Evolutionary conservation across 805 yeast species (phyloP), one percentile per base, ranked within the genome.

Genomic region (Ogataea dorogensis): DNA sequence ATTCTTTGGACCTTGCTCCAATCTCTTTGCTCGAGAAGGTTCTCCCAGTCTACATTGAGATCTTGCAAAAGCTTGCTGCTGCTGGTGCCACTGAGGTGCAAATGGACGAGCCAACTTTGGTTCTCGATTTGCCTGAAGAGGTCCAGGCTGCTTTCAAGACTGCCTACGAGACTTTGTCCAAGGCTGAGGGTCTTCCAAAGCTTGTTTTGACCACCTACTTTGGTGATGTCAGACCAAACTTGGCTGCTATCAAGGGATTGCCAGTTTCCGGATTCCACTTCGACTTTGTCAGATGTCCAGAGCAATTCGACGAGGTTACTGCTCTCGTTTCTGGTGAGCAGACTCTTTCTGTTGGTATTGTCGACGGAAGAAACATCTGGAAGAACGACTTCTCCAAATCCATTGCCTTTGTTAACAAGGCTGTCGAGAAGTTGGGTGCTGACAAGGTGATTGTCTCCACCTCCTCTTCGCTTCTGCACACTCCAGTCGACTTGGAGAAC

Each of bases 301-400:
- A 86, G 68, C 98, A 93, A 77, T 79, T 93, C 52, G 91, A 86
- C 41, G 86, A 79, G 39, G 95, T 86, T 56, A 69, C 76, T 44
- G 70, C 75, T 41, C 71, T 84, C 58, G 69, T 91, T 42, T 63
- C 73, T 51, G 76, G 71, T 48, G 70, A 78, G 50, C 95, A 93
- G 75, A 70, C 74, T 48, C 75, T 93, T 62, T 91, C 98, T 46
- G 96, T 84, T 51, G 98, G 98, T 86, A 78, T 93, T 58, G 89
- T 93, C 60, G 94, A 88, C 61, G 98, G 98, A 73, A 88, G 98
- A 80, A 93, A 93, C 82, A 87, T 93, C 72, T 93, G 98, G 98
- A 93, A 93, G 80, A 83, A 95, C 68, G 84, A 93, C 76, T 86
- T 83, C 62, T 66, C 93, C 61, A 79, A 80, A 71, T 94, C 98